Percentiles rank a stretch among this genome's conserved stretches.
Conservation (phyloP, 352 stramenopile species). For the Sclerospora graminicola region DNA sequence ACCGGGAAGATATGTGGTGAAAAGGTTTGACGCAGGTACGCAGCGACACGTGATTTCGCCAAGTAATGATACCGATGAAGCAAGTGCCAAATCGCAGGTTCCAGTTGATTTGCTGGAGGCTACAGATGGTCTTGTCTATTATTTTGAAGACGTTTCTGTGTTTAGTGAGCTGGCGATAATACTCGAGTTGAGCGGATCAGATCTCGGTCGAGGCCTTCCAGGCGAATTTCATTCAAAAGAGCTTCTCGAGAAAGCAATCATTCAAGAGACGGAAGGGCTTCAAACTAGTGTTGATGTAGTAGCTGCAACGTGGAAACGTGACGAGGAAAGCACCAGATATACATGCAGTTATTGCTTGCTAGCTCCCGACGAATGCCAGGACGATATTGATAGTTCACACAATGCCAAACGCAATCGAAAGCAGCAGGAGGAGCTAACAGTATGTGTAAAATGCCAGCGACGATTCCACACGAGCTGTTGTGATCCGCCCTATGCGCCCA, state of each 20-base stretch:
- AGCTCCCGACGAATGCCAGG: slow-evolving; percentile 9
- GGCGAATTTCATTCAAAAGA: slow-evolving; percentile 30
- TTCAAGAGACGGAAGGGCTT: slow-evolving; percentile 15
- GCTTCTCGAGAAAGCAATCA: slow-evolving; percentile 27
- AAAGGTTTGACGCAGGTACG: slow-evolving; percentile 11
- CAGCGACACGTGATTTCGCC: slow-evolving; percentile 10
- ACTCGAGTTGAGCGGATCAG: slow-evolving; percentile 20
- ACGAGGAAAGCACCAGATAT: not conserved
- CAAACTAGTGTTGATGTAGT: not conserved
- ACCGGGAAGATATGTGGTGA: slow-evolving; percentile 11
- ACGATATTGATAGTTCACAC: slow-evolving; percentile 5
- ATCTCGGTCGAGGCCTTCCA: slow-evolving; percentile 10
- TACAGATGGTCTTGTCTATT: slow-evolving; percentile 15
- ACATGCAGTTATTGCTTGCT: slow-evolving; percentile 22
- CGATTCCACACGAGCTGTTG: slow-evolving; percentile 66
- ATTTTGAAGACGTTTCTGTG: slow-evolving; percentile 9
- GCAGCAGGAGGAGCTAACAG: slow-evolving; percentile 31
- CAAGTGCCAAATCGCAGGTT: not conserved
- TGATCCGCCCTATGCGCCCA: slow-evolving; percentile 53
- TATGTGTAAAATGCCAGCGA: slow-evolving; percentile 40
- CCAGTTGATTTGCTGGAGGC: slow-evolving; percentile 17
- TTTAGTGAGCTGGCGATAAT: slow-evolving; percentile 26
- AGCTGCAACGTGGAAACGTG: not conserved
- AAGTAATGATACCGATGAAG: not conserved
- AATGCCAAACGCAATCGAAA: slow-evolving; percentile 1